phyloP scores from a whole-genome alignment of 129 eudicot genomes.

The Artemisia argyi region DNA sequence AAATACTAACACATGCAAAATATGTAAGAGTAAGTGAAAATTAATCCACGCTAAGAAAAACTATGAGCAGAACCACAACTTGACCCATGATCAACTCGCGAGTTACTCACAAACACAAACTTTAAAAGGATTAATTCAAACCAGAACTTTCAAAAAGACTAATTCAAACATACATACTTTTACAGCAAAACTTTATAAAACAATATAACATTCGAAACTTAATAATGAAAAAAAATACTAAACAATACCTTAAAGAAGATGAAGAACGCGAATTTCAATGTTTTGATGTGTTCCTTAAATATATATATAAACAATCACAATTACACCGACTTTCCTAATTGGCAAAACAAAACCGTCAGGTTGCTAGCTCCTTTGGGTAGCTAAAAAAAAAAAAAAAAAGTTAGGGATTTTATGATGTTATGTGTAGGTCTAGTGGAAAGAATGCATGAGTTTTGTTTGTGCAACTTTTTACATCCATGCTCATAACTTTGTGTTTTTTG shows the following conservation, averaged over 20 bases:
- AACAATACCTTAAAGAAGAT: no score
- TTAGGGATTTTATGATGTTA: slow-evolving; percentile 29
- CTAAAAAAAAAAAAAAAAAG: slow-evolving; percentile 2
- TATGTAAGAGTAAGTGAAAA: not conserved
- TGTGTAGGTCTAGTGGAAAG: slow-evolving; percentile 16
- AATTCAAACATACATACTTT: slow-evolving; percentile 10
- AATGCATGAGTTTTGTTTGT: slow-evolving; percentile 19
- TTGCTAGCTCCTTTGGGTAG: no score
- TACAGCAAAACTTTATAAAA: not conserved
- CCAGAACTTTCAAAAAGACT: slow-evolving; percentile 13
- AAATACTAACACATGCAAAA: not conserved
- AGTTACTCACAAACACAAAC: not conserved
- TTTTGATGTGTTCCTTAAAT: no score
- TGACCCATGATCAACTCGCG: no score
- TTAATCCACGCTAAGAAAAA: not conserved
- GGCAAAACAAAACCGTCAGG: no score
- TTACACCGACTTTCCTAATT: no score
- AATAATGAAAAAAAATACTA: no score
- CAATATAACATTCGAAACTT: not conserved
- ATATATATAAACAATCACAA: no score
- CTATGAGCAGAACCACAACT: no score
- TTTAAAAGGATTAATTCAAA: slow-evolving; percentile 7
- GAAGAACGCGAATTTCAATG: no score
- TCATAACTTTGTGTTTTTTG: slow-evolving; percentile 14
- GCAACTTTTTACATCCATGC: not conserved